Evolutionary conservation across 495 filamentous ascomycete species (phyloP).

Genomic region (Xylaria curta): DNA sequence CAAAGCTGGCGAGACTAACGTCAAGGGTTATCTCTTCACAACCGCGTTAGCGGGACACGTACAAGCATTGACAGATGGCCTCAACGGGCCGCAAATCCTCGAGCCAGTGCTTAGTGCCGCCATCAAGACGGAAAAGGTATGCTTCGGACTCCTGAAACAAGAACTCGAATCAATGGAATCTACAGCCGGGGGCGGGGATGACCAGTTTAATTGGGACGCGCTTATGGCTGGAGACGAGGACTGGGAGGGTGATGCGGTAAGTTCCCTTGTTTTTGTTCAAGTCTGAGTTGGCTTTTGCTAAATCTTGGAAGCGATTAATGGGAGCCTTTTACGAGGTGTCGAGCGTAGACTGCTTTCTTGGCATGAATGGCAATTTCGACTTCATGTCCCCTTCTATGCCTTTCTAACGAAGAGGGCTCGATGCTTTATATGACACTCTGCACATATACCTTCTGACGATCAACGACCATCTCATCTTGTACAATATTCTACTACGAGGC

Average conservation of each 20-base stretch:
- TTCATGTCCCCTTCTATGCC: slow-evolving; percentile 7
- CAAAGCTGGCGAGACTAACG: slow-evolving; percentile 60
- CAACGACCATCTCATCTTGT: not conserved
- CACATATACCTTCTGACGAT: not conserved
- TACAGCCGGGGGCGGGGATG: slow-evolving; percentile 11
- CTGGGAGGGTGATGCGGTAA: slow-evolving; percentile 10
- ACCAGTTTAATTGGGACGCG: slow-evolving; percentile 20
- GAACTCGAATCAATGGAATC: slow-evolving; percentile 10
- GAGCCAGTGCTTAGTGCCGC: slow-evolving; percentile 45
- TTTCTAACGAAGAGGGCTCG: not conserved
- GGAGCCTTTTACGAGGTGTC: slow-evolving; percentile 2
- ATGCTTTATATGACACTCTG: not conserved
- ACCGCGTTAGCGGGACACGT: slow-evolving; percentile 52
- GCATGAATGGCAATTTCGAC: slow-evolving; percentile 6
- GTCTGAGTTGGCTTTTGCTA: not conserved
- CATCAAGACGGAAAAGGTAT: slow-evolving; percentile 38
- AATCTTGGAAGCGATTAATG: slow-evolving; percentile 4
- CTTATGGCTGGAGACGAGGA: not conserved
- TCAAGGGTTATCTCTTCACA: slow-evolving; percentile 60
- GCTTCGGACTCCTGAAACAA: slow-evolving; percentile 35
- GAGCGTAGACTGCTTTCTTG: slow-evolving; percentile 17
- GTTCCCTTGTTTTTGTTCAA: not conserved
- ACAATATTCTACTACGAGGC: not conserved
- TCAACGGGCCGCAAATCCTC: slow-evolving; percentile 42
- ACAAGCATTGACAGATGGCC: slow-evolving; percentile 47